Conservation (phyloP, 805 yeast species). For the Suhomyces sp. region DNA sequence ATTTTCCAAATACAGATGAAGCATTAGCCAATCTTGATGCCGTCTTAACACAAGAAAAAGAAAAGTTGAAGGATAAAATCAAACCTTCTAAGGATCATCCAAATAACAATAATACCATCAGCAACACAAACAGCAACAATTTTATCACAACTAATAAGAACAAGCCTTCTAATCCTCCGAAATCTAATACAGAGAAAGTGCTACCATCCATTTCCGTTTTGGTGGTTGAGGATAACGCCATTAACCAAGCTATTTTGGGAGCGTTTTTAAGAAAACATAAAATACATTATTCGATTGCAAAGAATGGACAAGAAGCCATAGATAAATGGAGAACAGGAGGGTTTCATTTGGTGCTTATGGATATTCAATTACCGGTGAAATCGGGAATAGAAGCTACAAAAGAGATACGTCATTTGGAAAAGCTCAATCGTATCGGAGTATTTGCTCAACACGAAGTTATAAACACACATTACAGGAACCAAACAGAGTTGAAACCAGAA, state of each 20-base stretch:
- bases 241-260: constrained; percentile 88
- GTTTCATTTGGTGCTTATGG: constrained; percentile 93
- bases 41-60: neutral
- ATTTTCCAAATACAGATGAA: constrained; percentile 1
- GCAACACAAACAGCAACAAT: too few species aligned
- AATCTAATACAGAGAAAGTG: constrained; percentile 56
- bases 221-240: constrained; percentile 94
- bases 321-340: constrained; percentile 95
- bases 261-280: constrained; percentile 83
- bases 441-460: constrained; percentile 44
- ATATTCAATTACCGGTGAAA: constrained; percentile 92
- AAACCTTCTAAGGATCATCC: too few species aligned
- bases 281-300: constrained; percentile 82
- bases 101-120: too few species aligned
- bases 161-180: constrained; percentile 13
- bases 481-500: constrained; percentile 32
- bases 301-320: constrained; percentile 92
- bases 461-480: constrained; percentile 20
- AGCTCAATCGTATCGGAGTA: constrained; percentile 73
- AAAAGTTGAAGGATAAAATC: neutral
- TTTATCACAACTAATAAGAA: neutral
- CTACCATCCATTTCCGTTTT: constrained; percentile 87
- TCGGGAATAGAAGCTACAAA: constrained; percentile 95
- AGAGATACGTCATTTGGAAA: constrained; percentile 84
- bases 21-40: neutral